phyloP scores from a whole-genome alignment of 2,329 filamentous ascomycete genomes.

The Aspergillus persii region DNA sequence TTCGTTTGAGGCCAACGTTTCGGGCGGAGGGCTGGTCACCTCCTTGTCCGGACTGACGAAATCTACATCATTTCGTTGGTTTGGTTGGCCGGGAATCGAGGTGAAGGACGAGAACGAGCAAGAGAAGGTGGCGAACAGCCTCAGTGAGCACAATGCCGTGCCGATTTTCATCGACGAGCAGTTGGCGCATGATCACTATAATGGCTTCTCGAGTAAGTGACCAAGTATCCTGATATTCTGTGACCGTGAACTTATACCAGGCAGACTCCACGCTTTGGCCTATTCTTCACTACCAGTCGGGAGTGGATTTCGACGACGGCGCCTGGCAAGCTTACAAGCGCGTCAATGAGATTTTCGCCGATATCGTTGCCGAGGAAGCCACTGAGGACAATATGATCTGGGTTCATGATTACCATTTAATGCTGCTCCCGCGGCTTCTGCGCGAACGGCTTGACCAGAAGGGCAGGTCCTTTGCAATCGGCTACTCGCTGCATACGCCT shows the following conservation, averaged over 20 bases:
- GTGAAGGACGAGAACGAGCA: slow-evolving; percentile 72
- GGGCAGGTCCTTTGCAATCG: slow-evolving; percentile 82
- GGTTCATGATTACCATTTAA: slow-evolving; percentile 95
- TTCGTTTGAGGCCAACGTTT: slow-evolving; percentile 81
- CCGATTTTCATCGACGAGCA: slow-evolving; percentile 87
- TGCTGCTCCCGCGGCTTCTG: slow-evolving; percentile 89
- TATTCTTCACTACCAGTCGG: slow-evolving; percentile 93
- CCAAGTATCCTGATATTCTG: background rate
- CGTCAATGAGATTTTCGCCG: slow-evolving; percentile 85
- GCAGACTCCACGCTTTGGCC: slow-evolving; percentile 93
- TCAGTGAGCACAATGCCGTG: slow-evolving; percentile 77
- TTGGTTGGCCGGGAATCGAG: slow-evolving; percentile 90
- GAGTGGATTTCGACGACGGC: slow-evolving; percentile 87
- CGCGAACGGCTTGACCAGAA: slow-evolving; percentile 68
- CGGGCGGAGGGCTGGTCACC: slow-evolving; percentile 86
- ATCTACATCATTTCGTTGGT: slow-evolving; percentile 89
- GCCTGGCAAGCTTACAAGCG: slow-evolving; percentile 85
- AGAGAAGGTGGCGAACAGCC: slow-evolving; percentile 63
- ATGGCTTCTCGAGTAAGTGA: slow-evolving; percentile 85
- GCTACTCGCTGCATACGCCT: slow-evolving; percentile 92
- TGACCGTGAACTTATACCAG: background rate
- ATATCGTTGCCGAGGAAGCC: slow-evolving; percentile 75
- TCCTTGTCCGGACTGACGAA: slow-evolving; percentile 85
- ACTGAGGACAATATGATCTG: slow-evolving; percentile 86
- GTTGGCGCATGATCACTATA: slow-evolving; percentile 88